Evolutionary conservation across 2,329 filamentous ascomycete species (phyloP), one percentile per base, ranked within the genome.

Genomic region (Fusarium longipes): DNA sequence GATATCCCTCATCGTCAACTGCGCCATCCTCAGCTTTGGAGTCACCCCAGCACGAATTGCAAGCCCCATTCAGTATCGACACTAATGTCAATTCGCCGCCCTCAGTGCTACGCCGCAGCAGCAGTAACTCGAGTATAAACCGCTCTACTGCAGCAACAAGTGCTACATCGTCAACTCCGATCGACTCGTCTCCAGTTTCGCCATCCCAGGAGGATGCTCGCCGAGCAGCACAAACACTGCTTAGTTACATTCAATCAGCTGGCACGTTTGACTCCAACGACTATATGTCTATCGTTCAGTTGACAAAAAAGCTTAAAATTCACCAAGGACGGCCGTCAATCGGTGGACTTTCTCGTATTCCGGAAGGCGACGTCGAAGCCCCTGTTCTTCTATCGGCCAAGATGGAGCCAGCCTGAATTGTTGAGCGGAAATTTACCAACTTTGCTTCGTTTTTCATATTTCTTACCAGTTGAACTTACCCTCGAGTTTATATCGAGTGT

Each of bases 131-230:
- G 42, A 77, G 76, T 43, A 78, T 82, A 29, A 74, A 73, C 10
- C 65, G 67, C 6, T 70, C 67, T 8, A 59, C 72, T 22, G 50
- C 51, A 18, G 61, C 67, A 10, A 60, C 48, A 22, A 72, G 56
- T 40, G 65, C 60, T 17, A 62, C 65, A 10, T 63, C 70, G 20
- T 70, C 71, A 22, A 70, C 72, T 5, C 64, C 74, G 3, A 81
- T 87, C 35, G 81, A 87, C 63, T 84, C 86, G 38, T 84, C 87
- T 48, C 85, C 89, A 2, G 86, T 79, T 27, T 91, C 91, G 3
- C 91, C 91, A 0, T 93, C 90, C 0, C 91, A 93, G 70, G 93
- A 97, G 71, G 93, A 98, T 77, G 94, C 94, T 6, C 87, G 92
- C 36, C 86, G 88, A 50, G 95, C 94, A 2, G 85, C 96, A 6